These are phyloP conservation scores for Barnettozyma siamensis DNA, from an alignment of 805 yeast genomes.

Conservation along the genomic window DNA sequence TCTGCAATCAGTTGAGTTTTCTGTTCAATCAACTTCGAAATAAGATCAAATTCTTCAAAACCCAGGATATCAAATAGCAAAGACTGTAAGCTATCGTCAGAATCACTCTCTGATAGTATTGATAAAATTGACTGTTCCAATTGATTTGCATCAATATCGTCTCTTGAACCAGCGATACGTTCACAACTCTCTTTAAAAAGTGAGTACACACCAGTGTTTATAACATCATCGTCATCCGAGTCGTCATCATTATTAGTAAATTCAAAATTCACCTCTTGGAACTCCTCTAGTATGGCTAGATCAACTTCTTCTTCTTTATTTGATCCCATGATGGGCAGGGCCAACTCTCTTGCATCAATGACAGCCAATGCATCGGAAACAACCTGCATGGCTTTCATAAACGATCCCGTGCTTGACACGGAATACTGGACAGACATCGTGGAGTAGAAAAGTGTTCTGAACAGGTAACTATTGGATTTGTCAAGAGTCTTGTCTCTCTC, in stretches of 20 bases:
- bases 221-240: constrained; percentile 11
- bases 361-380: constrained; percentile 46
- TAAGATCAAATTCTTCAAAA: constrained; percentile 76
- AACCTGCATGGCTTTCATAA: constrained; percentile 71
- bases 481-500: no score
- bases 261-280: constrained; percentile 26
- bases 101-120: constrained; percentile 30
- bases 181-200: constrained; percentile 21
- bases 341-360: constrained; percentile 24
- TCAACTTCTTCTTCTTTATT: constrained; percentile 33
- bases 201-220: constrained; percentile 12
- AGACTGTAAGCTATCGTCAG: constrained; percentile 63
- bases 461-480: no score
- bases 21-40: constrained; percentile 53
- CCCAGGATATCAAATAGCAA: constrained; percentile 77
- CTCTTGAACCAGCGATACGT: constrained; percentile 30
- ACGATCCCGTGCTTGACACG: constrained; percentile 65
- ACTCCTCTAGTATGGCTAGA: constrained; percentile 28
- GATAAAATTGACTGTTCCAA: constrained; percentile 25
- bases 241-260: constrained; percentile 17
- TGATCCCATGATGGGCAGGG: constrained; percentile 34
- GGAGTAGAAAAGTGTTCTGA: no score
- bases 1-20: constrained; percentile 28
- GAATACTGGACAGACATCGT: constrained; percentile 34
- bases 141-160: constrained; percentile 30